A percentile compares a stretch with the other conserved stretches of the same genome.
phyloP scores from a whole-genome alignment of 768 basidiomycete genomes.

The Hypholoma sublateritium region DNA sequence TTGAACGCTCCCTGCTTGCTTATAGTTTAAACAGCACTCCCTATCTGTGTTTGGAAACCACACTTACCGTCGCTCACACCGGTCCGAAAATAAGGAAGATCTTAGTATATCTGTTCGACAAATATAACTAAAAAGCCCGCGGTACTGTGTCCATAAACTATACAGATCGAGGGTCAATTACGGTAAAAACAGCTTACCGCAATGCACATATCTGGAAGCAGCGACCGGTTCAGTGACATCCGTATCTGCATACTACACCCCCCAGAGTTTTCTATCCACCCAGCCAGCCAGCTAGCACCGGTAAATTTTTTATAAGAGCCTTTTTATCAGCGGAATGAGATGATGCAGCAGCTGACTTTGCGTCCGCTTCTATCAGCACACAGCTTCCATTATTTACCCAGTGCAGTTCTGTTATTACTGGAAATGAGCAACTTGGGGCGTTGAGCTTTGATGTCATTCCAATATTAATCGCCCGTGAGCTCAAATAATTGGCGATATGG shows the following conservation, averaged over 20 bases:
- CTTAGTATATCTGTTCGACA: not conserved
- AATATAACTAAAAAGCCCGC: not conserved
- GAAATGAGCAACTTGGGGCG: not conserved
- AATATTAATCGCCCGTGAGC: no score
- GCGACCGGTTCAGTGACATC: not conserved
- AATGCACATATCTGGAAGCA: not conserved
- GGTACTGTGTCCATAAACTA: not conserved
- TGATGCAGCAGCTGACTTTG: not conserved
- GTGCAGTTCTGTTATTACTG: not conserved
- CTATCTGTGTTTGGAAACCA: not conserved
- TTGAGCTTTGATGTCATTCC: no score
- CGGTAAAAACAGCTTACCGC: not conserved
- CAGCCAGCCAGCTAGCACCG: not conserved
- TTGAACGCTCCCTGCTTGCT: not conserved
- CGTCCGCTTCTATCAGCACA: not conserved
- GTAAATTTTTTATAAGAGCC: not conserved
- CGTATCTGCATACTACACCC: not conserved
- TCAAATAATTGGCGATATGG: no score
- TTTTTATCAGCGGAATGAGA: not conserved
- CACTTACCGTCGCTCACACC: not conserved
- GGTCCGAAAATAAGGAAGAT: not conserved
- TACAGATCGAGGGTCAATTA: not conserved
- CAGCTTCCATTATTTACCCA: not conserved
- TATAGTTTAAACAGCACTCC: not conserved
- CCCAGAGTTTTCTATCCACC: not conserved